Conservation (phyloP, 495 filamentous ascomycete species). For the Trichocladium antarcticum region DNA sequence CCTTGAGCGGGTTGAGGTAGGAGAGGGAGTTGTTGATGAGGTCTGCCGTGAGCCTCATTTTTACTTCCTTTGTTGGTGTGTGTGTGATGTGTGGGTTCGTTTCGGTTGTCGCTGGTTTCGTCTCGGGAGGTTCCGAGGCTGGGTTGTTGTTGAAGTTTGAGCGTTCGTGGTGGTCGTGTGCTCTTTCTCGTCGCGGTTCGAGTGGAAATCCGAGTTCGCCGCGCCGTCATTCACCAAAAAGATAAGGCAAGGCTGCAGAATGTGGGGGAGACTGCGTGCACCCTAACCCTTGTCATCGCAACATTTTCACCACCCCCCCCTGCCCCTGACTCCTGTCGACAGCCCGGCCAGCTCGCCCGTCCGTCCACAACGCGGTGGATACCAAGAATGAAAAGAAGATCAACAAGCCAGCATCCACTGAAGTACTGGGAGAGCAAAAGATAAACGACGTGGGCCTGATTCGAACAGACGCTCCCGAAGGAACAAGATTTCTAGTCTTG, state of each 20-base stretch:
- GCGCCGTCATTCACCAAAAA: neutral
- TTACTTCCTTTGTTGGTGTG: neutral
- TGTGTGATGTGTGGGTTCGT: neutral
- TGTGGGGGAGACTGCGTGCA: neutral
- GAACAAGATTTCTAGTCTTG: no score
- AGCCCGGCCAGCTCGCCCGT: no score
- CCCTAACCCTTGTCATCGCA: neutral
- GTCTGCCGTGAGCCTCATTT: slow-evolving; percentile 93
- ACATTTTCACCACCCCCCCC: no score
- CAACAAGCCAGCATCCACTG: neutral
- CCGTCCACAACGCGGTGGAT: no score
- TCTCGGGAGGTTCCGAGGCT: no score
- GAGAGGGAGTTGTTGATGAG: slow-evolving; percentile 83
- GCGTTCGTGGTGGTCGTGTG: no score
- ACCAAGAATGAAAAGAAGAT: neutral
- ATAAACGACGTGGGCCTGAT: no score
- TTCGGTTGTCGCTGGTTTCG: no score
- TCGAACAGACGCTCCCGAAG: no score
- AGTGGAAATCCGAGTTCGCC: neutral
- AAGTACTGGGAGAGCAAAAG: no score
- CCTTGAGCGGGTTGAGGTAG: slow-evolving; percentile 94
- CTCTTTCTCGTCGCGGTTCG: neutral
- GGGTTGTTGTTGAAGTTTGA: neutral
- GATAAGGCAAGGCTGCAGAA: slow-evolving; percentile 8
- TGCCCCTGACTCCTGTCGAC: no score